Base-by-base conservation (phyloP, 257 asterid genomes). In the Nemophila menziesii region DNA sequence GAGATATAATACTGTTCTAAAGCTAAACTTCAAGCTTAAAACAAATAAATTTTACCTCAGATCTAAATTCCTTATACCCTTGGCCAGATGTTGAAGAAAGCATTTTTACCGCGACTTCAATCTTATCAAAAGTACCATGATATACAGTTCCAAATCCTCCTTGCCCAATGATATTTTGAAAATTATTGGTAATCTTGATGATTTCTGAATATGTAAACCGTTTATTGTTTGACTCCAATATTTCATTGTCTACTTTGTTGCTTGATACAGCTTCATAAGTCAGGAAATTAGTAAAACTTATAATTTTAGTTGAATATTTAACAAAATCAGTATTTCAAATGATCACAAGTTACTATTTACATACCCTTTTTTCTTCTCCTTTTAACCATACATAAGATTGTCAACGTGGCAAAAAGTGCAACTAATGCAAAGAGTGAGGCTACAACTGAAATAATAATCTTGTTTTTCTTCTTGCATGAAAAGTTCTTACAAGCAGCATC, bases 101-200 rank as follows among this genome's bases (percentile, higher is more conserved):
- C 33, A 4, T 9, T 24, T 24, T 67, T 33, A 75, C 63, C 14
- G 80, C 74, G 38, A 75, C 83, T 48, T 55, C 20, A 16, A 23
- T 54, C 27, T 49, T 57, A 38, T 38, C 50, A 39, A 44, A 44
- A 8, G n/a, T 3, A 3, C 83, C 71, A 17, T 23, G 55, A 46
- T 71, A 74, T 4, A 75, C 79, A 5, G 48, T 43, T n/a, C 84
- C 77, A 43, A 67, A 68, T 39, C 80, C 79, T n/a, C 83, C 84
- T 52, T 48, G 29, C 5, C 80, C 77, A 4, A 71, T 20, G 52
- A 62, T 22, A 24, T 33, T 67, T 21, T 43, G 54, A 46, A 65
- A 65, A 48, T 59, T 49, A 39, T 49, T 46, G 22, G 63, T 61
- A 11, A 70, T 52, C 18, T 34, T 48, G 47, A 46, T 11, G 13